Evolutionary conservation across 352 stramenopile genomes (phyloP), one percentile per base, ranked within the genome.

Genomic region (Globisporangium abappressorium): DNA sequence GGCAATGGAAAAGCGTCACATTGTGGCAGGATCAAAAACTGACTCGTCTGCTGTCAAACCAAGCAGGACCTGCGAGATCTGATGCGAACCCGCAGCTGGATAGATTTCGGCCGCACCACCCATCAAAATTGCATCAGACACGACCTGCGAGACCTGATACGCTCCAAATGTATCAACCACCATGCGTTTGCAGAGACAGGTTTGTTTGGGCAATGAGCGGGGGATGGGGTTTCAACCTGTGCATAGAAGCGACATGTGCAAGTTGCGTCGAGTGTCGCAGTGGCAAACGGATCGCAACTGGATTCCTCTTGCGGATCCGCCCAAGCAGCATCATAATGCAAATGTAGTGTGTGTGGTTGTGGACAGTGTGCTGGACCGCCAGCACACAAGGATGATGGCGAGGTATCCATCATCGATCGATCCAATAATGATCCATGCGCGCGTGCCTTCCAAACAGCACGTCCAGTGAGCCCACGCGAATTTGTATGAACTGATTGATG

Each of bases 11-110:
- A 51, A 59, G 54, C 57, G 58, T 64, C 41, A 64, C 58, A 64
- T 64, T 56, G 58, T 56, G n/a, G 7, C 36, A 33, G 18, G 36
- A 30, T 47, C 43, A 7, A 22, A 9, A n/a, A 11, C 24, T 56
- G 58, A 15, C 58, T 64, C 41, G 58, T 56, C 58, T 64, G 58
- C 3, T 64, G 58, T 64, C 58, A 64, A 64, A 55, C 58, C 22
- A 38, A 15, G 12, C 12, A 24, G 20, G 7, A 26, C 58, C 58
- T 64, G 15, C 58, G 12, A 30, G 5, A 24, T 6, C 22, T 18
- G 38, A 64, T 64, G 5, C 43, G 2, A 43, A 1, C 1, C 1
- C 15, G 30, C n/a, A 2, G 15, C 56, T 28, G 56, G 56, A 62
- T 62, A 6, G 41, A 64, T 41, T 22, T 30, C 2, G 4, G 20